phyloP scores from a whole-genome alignment of 2,329 filamentous ascomycete species.

The Botrytis aclada region DNA sequence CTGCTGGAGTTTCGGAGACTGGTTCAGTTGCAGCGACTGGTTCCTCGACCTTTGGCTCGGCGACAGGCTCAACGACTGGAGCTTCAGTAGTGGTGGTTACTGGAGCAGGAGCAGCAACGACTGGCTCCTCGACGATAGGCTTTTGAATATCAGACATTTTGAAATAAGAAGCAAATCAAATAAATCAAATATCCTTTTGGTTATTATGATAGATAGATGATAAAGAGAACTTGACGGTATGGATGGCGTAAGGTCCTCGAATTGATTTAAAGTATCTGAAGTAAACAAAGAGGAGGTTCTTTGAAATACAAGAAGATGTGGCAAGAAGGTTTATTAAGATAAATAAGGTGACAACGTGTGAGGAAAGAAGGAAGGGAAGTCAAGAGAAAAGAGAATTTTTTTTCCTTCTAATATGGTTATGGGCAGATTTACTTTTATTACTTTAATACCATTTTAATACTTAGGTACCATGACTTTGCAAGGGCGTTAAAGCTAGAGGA shows the following conservation, averaged over 20 bases:
- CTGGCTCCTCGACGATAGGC: slow-evolving; percentile 52
- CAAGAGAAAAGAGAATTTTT: slow-evolving; percentile 15
- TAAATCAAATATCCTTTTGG: slow-evolving; percentile 3
- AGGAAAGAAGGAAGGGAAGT: slow-evolving; percentile 9
- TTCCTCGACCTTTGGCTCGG: slow-evolving; percentile 40
- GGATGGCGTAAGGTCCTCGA: slow-evolving; percentile 28
- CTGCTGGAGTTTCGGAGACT: slow-evolving; percentile 42
- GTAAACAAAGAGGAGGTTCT: slow-evolving; percentile 13
- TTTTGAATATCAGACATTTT: slow-evolving; percentile 66
- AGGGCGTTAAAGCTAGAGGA: slow-evolving; percentile 19
- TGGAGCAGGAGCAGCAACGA: slow-evolving; percentile 35
- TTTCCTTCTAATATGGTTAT: not conserved
- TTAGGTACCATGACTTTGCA: slow-evolving; percentile 19
- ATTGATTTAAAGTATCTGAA: not conserved
- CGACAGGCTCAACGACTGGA: slow-evolving; percentile 47
- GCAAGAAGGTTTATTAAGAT: slow-evolving; percentile 10
- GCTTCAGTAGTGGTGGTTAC: slow-evolving; percentile 23
- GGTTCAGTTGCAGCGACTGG: slow-evolving; percentile 34
- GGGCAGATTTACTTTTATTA: slow-evolving; percentile 17
- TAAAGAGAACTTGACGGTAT: slow-evolving; percentile 17
- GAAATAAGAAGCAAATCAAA: slow-evolving; percentile 28
- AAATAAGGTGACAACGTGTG: not conserved
- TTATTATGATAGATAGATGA: slow-evolving; percentile 27
- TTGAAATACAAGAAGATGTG: slow-evolving; percentile 4
- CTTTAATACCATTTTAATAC: slow-evolving; percentile 1